These are phyloP conservation scores for Arachis hypogaea DNA, from an alignment of 306 rosid genomes.

Conservation along the genomic window DNA sequence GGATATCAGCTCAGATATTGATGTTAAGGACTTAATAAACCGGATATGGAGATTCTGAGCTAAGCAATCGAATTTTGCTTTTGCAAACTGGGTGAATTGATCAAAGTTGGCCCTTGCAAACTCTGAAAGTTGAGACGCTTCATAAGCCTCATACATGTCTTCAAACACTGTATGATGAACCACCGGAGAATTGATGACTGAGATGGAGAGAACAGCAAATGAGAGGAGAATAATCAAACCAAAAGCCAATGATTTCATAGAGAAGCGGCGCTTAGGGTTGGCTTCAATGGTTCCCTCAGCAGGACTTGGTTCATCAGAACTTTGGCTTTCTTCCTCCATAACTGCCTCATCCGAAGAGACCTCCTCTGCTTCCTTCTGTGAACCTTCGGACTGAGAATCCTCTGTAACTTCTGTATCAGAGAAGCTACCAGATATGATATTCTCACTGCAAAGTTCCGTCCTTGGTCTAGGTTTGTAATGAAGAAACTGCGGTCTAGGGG, in stretches of 20 bases:
- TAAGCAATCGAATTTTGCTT: conserved; percentile 19
- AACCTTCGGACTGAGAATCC: conserved; percentile 56
- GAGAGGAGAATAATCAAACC: conserved; percentile 55
- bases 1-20: conserved; percentile 46
- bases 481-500: conserved; percentile 89
- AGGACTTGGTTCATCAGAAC: conserved; percentile 44
- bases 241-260: conserved; percentile 45
- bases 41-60: conserved; percentile 31
- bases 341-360: conserved; percentile 51
- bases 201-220: conserved; percentile 47
- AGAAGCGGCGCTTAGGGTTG: conserved; percentile 42
- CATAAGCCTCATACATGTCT: conserved; percentile 39
- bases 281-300: conserved; percentile 43
- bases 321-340: conserved; percentile 35
- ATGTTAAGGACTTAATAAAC: conserved; percentile 40
- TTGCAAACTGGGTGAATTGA: conserved; percentile 49
- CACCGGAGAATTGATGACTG: conserved; percentile 41
- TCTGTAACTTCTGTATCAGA: conserved; percentile 67
- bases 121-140: conserved; percentile 40
- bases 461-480: conserved; percentile 72
- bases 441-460: conserved; percentile 47
- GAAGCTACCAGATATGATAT: conserved; percentile 51
- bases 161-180: conserved; percentile 44
- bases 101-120: conserved; percentile 52
- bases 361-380: conserved; percentile 61